These are phyloP conservation scores for Fusarium oligoseptatum DNA, from an alignment of 2,329 filamentous ascomycete species.

Conservation along the genomic window DNA sequence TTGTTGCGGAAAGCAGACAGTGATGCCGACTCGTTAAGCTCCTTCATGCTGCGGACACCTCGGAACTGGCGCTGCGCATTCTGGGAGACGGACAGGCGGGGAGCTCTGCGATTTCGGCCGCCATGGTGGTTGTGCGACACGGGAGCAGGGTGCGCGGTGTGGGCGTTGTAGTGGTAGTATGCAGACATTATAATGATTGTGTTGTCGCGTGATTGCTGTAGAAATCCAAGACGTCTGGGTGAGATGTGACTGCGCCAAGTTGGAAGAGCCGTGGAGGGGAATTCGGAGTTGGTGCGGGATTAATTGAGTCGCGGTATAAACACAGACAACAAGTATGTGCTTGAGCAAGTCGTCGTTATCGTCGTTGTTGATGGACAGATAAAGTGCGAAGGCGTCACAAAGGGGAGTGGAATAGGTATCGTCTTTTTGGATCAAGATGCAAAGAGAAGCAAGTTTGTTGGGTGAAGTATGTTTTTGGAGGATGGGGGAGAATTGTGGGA, in stretches of 20 bases:
- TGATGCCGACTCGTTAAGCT: conserved; percentile 82
- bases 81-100: conserved; percentile 83
- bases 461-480: conserved; percentile 38
- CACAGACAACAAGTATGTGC: conserved; percentile 33
- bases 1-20: conserved; percentile 85
- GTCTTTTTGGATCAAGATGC: conserved; percentile 15
- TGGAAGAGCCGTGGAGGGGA: conserved; percentile 26
- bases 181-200: conserved; percentile 66
- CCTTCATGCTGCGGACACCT: conserved; percentile 87
- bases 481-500: conserved; percentile 43
- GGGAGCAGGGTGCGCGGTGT: conserved; percentile 70
- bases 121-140: conserved; percentile 83
- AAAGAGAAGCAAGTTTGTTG: conserved; percentile 35
- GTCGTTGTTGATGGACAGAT: conserved; percentile 21
- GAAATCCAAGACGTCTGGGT: conserved; percentile 3
- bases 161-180: conserved; percentile 73
- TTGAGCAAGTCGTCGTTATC: conserved; percentile 23
- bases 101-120: conserved; percentile 86
- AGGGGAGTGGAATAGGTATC: conserved; percentile 1
- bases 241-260: conserved; percentile 16
- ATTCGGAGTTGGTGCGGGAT: conserved; percentile 46
- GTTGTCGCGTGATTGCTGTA: conserved; percentile 10
- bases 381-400: conserved; percentile 29
- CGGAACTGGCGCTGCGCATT: conserved; percentile 90
- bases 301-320: conserved; percentile 39